Base-by-base conservation (phyloP, 2,329 filamentous ascomycete genomes). In the Phialemonium atrogriseum region DNA sequence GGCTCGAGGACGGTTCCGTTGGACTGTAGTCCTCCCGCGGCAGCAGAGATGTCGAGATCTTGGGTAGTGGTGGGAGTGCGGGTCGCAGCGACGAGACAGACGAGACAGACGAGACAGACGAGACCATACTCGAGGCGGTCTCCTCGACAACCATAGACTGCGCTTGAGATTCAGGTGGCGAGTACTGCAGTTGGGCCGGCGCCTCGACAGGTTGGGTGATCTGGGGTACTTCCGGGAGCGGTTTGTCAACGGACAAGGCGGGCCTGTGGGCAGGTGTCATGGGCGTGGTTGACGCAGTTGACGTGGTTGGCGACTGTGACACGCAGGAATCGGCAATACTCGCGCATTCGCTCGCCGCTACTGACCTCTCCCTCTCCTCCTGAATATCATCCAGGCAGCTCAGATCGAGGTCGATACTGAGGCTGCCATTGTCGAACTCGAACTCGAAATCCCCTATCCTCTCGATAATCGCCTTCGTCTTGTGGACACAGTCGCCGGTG, bases 381-480 rank as follows among this genome's bases (percentile, higher is more conserved):
- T 57, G 50, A n/a, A 57, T 50, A 7, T 58, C 47, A 33, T 73
- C 62, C 27, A 76, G 56, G n/a, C 67, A 55, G 11, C 53, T 56
- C 9, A 75, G 48, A 37, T 76, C 70, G 17, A 77, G 52, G 40
- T 77, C 71, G 31, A 80, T 66, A 7, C 68, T 70, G 16, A 83
- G 56, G 18, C 65, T 49, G 19, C 59, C 60, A 22, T 61, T 51
- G 43, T 82, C 76, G 33, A 84, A 67, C 52, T 94, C 85, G 43
- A 88, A 77, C 54, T 94, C 87, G 43, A 94, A 94, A 54, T 94
- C 88, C 13, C 88, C 87, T 41, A 91, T 86, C 38, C 82, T 73
- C 57, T 94, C 87, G 36, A 98, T 81, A 26, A 93, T 77, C 51
- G 76, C 70, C 47, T 86, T 86, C 9, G 88, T 82, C 58, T 88